A percentile compares a stretch with the other conserved stretches of the same genome.
phyloP scores from a whole-genome alignment of 2,329 filamentous ascomycete species.

The Trichoderma gracile region DNA sequence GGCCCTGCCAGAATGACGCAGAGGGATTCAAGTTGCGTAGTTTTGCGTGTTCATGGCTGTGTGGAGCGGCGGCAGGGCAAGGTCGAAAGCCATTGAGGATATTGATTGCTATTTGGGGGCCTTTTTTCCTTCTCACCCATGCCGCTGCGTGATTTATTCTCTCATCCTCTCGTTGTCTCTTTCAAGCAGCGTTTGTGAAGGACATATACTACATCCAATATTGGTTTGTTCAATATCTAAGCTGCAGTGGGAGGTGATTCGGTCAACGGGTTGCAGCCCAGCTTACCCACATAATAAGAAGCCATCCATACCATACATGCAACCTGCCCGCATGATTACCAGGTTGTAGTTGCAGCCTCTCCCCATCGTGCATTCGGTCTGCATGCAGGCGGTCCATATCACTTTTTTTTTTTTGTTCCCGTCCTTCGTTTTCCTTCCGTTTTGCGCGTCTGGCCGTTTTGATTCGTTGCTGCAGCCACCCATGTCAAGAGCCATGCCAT shows the following conservation, averaged over 20 bases:
- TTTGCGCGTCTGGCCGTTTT: too few species aligned
- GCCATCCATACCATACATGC: not conserved
- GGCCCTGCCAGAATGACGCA: not conserved
- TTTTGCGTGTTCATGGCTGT: not conserved
- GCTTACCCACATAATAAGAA: constrained; percentile 7
- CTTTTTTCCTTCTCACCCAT: too few species aligned
- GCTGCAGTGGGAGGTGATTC: not conserved
- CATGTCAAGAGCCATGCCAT: not conserved
- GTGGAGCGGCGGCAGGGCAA: not conserved
- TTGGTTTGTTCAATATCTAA: not conserved
- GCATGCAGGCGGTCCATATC: constrained; percentile 11
- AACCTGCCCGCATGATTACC: not conserved
- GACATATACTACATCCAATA: not conserved
- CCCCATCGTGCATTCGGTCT: constrained; percentile 17
- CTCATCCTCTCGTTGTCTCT: too few species aligned
- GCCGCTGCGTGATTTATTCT: too few species aligned
- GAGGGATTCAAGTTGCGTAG: not conserved
- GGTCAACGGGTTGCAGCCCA: not conserved
- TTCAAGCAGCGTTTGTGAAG: not conserved
- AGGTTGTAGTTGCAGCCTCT: too few species aligned
- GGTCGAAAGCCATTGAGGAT: not conserved
- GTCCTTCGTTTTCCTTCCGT: too few species aligned
- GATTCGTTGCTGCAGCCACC: not conserved
- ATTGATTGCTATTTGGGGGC: not conserved
- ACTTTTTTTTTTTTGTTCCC: too few species aligned